A percentile compares a stretch with the other conserved stretches of the same genome.
phyloP scores from a whole-genome alignment of 371 early-diverging fungal species.

The Lichtheimia ornata region DNA sequence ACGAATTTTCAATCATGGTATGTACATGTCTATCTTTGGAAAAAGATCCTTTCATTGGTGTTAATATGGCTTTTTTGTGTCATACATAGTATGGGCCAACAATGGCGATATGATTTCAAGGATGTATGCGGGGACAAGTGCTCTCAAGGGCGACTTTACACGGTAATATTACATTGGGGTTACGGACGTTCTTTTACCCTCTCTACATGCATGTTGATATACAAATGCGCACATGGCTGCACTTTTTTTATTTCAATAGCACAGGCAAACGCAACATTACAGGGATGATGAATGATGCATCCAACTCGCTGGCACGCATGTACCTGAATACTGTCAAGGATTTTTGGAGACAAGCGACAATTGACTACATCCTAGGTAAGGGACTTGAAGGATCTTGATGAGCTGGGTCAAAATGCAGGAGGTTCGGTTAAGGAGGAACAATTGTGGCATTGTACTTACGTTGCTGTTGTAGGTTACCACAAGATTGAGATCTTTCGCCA shows the following conservation, averaged over 20 bases:
- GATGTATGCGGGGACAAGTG: constrained; percentile 72
- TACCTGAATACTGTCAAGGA: constrained; percentile 73
- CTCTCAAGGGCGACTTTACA: constrained; percentile 74
- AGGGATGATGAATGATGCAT: constrained; percentile 76
- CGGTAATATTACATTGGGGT: constrained; percentile 24
- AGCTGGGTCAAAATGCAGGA: not conserved
- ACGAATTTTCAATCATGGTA: constrained; percentile 60
- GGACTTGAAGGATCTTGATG: not conserved
- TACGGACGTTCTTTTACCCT: too few species aligned
- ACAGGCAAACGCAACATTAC: constrained; percentile 70
- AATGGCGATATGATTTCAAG: constrained; percentile 68
- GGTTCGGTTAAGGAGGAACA: not conserved
- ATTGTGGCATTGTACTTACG: too few species aligned
- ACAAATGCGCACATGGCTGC: not conserved
- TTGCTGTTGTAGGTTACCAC: constrained; percentile 34
- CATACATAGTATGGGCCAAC: constrained; percentile 62
- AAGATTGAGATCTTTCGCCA: constrained; percentile 48
- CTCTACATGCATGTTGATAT: too few species aligned
- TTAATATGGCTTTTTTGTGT: not conserved
- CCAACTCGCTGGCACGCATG: constrained; percentile 70
- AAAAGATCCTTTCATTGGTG: not conserved
- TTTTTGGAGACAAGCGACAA: constrained; percentile 59
- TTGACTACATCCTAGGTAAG: constrained; percentile 47
- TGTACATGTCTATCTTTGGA: not conserved
- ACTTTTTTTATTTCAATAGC: not conserved